Percentiles rank a stretch among this genome's conserved stretches.
Conservation (phyloP, 345 rosid species). For the Combretum micranthum region DNA sequence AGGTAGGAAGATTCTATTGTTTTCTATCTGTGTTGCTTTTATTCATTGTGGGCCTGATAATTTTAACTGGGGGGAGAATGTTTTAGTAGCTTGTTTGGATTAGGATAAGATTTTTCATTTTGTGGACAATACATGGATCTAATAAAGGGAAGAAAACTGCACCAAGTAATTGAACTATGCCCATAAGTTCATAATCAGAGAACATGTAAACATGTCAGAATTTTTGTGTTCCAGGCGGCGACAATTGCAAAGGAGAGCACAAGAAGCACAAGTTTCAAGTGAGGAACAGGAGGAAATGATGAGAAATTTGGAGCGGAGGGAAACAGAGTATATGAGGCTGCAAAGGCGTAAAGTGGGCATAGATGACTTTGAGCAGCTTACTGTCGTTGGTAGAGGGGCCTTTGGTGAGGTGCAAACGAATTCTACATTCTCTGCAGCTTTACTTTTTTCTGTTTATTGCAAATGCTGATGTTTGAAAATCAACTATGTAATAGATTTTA, state of each 20-base stretch:
- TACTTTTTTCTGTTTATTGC: not conserved
- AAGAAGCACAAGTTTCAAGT: slow-evolving; percentile 73
- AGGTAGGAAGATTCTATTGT: too few relatives aligned
- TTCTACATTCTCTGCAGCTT: not conserved
- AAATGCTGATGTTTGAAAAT: not conserved
- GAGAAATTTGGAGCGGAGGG: slow-evolving; percentile 76
- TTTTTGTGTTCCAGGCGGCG: slow-evolving; percentile 43
- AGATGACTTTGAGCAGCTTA: slow-evolving; percentile 87
- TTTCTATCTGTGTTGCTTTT: too few relatives aligned
- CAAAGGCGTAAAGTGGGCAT: slow-evolving; percentile 95
- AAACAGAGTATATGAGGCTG: slow-evolving; percentile 88
- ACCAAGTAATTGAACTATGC: too few relatives aligned
- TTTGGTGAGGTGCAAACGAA: slow-evolving; percentile 71
- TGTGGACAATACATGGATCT: too few relatives aligned
- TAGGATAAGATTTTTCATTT: too few relatives aligned
- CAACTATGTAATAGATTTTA: too few relatives aligned
- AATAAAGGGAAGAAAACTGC: too few relatives aligned
- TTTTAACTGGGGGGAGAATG: too few relatives aligned
- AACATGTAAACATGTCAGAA: not conserved
- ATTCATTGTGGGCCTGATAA: too few relatives aligned
- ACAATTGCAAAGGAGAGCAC: slow-evolving; percentile 71
- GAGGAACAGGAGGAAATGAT: slow-evolving; percentile 91
- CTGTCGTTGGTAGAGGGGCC: slow-evolving; percentile 92
- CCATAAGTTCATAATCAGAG: too few relatives aligned
- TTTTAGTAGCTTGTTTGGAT: too few relatives aligned